Base-by-base conservation (phyloP, 2,329 filamentous ascomycete species). In the Thelonectria blattea region DNA sequence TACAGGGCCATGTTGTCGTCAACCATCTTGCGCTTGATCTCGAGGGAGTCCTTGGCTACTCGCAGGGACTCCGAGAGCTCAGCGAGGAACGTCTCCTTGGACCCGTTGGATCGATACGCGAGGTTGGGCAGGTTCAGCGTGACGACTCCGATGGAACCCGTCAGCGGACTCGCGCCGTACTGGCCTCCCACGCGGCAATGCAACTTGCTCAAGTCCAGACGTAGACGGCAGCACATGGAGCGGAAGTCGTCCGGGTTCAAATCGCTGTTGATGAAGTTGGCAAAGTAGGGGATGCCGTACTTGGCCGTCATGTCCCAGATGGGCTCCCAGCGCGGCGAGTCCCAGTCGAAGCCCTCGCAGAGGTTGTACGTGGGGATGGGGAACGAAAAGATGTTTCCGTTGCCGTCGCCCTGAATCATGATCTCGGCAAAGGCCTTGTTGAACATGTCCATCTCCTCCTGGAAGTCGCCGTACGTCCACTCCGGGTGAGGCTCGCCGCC, bases 261-360 rank as follows among this genome's bases (percentile, higher is more conserved):
- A 24, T 69, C 67, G 17, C 67, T 69, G 24, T 68, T 69, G 55
- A 69, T 54, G 12, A 69, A 69, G 43, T 69, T 69, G 17, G 67
- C 67, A 45, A 69, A 69, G 6, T 69, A 69, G 1, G 67, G 67
- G 8, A 69, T 66, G 1, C 67, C 67, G 2, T 69, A 69, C 27
- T 70, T 69, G 3, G 67, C 67, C 2, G 67, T 70, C 67, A 69
- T 69, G 34, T 68, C 60, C 67, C 67, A 69, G 2, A 69, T 68
- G 0, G 58, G 52, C 11, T 69, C 54, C 67, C 67, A 69, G 27
- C 67, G 67, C 14, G 67, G 58, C 0, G 67, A 69, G 0, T 70
- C 67, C 67, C 67, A 69, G 34, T 69, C 64, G 12, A 69, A 65
- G 0, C 65, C 67, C 14, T 69, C 64, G 1, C 58, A 65, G 0